Evolutionary conservation across 2,329 filamentous ascomycete genomes (phyloP).

Genomic region (Penicillium sp.): DNA sequence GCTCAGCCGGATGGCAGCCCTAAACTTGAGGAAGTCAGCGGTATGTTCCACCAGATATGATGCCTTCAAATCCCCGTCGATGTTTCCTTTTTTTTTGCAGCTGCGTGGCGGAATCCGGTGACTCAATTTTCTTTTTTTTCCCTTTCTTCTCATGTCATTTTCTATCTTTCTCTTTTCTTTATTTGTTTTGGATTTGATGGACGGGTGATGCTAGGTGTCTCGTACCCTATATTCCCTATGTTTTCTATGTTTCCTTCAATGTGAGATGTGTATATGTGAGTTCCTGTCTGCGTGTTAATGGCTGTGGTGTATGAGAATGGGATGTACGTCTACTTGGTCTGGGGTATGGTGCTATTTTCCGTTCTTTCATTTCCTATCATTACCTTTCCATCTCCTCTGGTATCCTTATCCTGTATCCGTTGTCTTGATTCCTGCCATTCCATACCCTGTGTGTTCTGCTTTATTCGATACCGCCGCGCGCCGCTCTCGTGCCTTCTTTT

Average conservation of each 20-base stretch:
- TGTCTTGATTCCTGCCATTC: neutral
- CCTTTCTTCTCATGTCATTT: constrained; percentile 1
- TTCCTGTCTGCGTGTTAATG: constrained; percentile 9
- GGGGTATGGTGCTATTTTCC: constrained; percentile 6
- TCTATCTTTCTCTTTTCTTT: constrained; percentile 1
- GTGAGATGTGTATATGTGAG: constrained; percentile 23
- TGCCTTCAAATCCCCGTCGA: constrained; percentile 23
- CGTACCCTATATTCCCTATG: neutral
- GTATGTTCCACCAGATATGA: constrained; percentile 98
- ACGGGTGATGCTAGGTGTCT: neutral
- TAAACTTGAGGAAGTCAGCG: constrained; percentile 75
- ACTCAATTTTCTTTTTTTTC: constrained; percentile 10
- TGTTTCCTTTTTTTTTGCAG: constrained; percentile 15
- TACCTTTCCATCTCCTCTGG: no score
- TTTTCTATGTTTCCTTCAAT: neutral
- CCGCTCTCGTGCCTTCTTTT: constrained; percentile 19
- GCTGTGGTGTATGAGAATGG: constrained; percentile 20
- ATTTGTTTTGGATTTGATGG: constrained; percentile 11
- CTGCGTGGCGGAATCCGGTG: constrained; percentile 18
- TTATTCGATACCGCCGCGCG: constrained; percentile 26
- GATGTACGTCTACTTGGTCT: constrained; percentile 38
- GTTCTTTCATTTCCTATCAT: constrained; percentile 4
- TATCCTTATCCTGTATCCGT: no score
- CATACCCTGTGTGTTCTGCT: constrained; percentile 32
- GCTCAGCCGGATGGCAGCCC: constrained; percentile 68